Percentiles rank a stretch among this genome's conserved stretches.
Evolutionary conservation across 768 basidiomycete species (phyloP).

Genomic region (Suillus alpinus): DNA sequence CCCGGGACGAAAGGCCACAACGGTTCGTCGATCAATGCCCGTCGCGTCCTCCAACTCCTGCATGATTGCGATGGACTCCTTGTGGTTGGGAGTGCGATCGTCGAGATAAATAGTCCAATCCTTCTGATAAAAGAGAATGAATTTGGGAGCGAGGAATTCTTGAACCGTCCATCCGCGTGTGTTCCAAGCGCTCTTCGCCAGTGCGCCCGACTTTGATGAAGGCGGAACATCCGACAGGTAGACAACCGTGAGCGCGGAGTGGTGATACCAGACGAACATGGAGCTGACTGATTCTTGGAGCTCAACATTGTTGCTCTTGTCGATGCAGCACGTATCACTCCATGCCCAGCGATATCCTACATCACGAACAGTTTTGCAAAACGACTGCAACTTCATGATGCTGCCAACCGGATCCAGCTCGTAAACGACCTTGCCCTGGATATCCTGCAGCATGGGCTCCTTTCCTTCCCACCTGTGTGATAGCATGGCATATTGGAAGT

Average conservation of each 20-base stretch:
- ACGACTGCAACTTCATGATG: not conserved
- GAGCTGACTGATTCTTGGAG: not conserved
- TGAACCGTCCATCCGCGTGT: not conserved
- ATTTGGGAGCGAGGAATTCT: not conserved
- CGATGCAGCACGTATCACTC: not conserved
- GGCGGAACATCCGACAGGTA: not conserved
- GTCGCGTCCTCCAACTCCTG: not conserved
- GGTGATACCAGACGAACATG: not conserved
- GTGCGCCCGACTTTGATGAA: not conserved
- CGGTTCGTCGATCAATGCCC: not conserved
- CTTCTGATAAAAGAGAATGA: not conserved
- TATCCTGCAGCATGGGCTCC: not conserved
- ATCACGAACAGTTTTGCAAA: not conserved
- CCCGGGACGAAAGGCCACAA: not conserved
- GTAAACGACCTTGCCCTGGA: not conserved
- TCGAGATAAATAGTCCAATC: not conserved
- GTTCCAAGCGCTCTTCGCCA: not conserved
- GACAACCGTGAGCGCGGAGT: not conserved
- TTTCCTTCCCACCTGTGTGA: not conserved
- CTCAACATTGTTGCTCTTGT: not conserved
- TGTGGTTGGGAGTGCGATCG: not conserved
- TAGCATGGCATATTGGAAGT: not conserved
- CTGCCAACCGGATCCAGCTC: not conserved
- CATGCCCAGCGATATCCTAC: not conserved
- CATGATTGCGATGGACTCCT: not conserved